phyloP scores from a whole-genome alignment of 208 protist species.

The Wallacemonas sp. region DNA sequence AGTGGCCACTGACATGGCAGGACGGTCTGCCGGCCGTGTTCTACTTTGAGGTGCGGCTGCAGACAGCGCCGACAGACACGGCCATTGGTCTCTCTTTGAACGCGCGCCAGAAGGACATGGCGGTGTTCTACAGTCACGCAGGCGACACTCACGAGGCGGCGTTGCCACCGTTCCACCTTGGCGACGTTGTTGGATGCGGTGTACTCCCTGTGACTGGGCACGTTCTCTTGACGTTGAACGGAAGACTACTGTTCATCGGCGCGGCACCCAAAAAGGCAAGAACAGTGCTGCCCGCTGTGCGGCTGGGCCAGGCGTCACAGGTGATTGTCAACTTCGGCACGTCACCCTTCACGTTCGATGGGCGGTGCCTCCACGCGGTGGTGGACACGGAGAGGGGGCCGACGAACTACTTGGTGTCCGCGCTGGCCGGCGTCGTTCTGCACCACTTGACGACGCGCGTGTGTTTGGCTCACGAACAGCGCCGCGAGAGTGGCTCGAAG shows the following conservation, averaged over 20 bases:
- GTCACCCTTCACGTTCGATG: constrained; percentile 74
- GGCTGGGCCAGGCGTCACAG: constrained; percentile 54
- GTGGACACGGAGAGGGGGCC: constrained; percentile 39
- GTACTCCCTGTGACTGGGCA: constrained; percentile 60
- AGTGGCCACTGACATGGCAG: constrained; percentile 74
- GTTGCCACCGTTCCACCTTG: constrained; percentile 61
- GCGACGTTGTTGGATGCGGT: constrained; percentile 83
- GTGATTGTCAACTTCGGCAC: constrained; percentile 87
- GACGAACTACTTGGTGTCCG: constrained; percentile 78
- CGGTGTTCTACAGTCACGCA: constrained; percentile 65
- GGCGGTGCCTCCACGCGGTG: constrained; percentile 70
- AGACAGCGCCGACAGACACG: constrained; percentile 17
- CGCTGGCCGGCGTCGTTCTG: constrained; percentile 66
- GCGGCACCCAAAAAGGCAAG: constrained; percentile 32
- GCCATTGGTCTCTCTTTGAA: neutral
- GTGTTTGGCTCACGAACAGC: constrained; percentile 38
- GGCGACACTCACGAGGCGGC: constrained; percentile 46
- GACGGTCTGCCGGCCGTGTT: constrained; percentile 73
- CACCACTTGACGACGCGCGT: constrained; percentile 74
- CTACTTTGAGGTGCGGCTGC: constrained; percentile 86
- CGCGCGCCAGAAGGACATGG: constrained; percentile 31
- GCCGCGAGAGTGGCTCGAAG: neutral
- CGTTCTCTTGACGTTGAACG: constrained; percentile 89
- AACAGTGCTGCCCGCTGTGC: constrained; percentile 61
- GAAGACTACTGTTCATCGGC: constrained; percentile 66